phyloP scores from a whole-genome alignment of 805 yeast species.

The Saccharomycopsis sp. region DNA sequence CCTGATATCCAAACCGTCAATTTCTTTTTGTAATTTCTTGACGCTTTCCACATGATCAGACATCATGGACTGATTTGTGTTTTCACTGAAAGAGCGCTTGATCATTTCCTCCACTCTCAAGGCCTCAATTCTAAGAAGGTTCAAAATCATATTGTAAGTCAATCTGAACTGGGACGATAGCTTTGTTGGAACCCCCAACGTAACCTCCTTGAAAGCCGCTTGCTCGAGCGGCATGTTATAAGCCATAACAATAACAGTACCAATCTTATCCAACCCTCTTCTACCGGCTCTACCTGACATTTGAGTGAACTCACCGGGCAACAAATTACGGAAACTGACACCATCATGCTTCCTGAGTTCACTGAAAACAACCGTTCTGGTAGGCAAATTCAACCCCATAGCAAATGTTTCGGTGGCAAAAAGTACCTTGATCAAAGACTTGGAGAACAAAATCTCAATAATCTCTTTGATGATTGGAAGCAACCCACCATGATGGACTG shows the following conservation, averaged over 20 bases:
- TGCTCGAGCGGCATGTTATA: conserved; percentile 54
- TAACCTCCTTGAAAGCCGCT: conserved; percentile 63
- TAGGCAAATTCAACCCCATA: conserved; percentile 95
- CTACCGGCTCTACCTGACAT: conserved; percentile 99
- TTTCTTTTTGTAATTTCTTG: conserved; percentile 39
- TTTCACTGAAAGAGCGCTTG: conserved; percentile 89
- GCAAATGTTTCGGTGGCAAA: conserved; percentile 99
- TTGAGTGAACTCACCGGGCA: conserved; percentile 96
- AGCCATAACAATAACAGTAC: conserved; percentile 91
- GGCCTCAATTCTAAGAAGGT: conserved; percentile 86
- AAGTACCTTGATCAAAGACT: conserved; percentile 75
- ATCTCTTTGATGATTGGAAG: conserved; percentile 89
- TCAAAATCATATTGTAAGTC: conserved; percentile 92
- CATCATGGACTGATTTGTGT: conserved; percentile 69
- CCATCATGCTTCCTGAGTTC: conserved; percentile 89
- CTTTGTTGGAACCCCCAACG: conserved; percentile 84
- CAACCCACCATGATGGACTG: conserved; percentile 92
- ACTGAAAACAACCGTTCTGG: conserved; percentile 90
- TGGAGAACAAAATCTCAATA: conserved; percentile 85
- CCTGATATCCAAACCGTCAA: conserved; percentile 31
- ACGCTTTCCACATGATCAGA: conserved; percentile 78
- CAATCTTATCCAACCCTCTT: conserved; percentile 87
- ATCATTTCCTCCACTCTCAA: conserved; percentile 97
- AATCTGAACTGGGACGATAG: conserved; percentile 85
- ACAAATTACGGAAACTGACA: conserved; percentile 62